phyloP scores from a whole-genome alignment of 345 rosid species.

The Sonneratia alba region DNA sequence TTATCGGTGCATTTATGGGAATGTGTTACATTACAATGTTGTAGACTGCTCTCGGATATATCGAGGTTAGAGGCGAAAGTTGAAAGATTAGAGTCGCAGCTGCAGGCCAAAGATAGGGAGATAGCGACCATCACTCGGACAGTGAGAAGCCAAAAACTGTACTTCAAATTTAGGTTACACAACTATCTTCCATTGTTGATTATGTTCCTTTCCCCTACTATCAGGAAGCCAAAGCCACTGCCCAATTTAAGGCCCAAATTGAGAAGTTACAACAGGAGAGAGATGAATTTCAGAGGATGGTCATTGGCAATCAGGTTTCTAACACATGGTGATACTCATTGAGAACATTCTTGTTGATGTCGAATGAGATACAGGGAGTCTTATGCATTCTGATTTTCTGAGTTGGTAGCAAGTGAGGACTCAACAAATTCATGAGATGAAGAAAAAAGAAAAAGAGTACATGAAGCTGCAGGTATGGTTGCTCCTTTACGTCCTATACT shows the following conservation, averaged over 20 bases:
- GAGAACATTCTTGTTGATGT: slow-evolving; percentile 3
- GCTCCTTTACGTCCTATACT: neutral
- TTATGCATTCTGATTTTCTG: slow-evolving; percentile 20
- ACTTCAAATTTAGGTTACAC: neutral
- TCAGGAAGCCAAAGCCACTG: slow-evolving; percentile 86
- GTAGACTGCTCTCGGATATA: slow-evolving; percentile 63
- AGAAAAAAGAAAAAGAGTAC: slow-evolving; percentile 95
- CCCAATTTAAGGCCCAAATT: slow-evolving; percentile 74
- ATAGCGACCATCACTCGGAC: slow-evolving; percentile 84
- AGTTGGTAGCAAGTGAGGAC: slow-evolving; percentile 81
- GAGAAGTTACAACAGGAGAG: slow-evolving; percentile 91
- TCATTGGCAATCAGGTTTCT: slow-evolving; percentile 85
- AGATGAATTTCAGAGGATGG: slow-evolving; percentile 98
- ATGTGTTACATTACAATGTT: neutral
- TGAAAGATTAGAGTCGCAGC: slow-evolving; percentile 82
- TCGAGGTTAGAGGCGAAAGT: slow-evolving; percentile 84
- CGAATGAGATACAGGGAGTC: slow-evolving; percentile 3
- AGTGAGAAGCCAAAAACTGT: slow-evolving; percentile 32
- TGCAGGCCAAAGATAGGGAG: slow-evolving; percentile 86
- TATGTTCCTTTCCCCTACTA: neutral
- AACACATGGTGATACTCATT: neutral
- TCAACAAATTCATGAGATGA: slow-evolving; percentile 94
- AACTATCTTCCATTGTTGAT: neutral
- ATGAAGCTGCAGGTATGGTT: slow-evolving; percentile 75
- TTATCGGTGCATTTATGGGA: no score